Base-by-base conservation (phyloP, 2,329 filamentous ascomycete species). In the Talaromyces marneffei region DNA sequence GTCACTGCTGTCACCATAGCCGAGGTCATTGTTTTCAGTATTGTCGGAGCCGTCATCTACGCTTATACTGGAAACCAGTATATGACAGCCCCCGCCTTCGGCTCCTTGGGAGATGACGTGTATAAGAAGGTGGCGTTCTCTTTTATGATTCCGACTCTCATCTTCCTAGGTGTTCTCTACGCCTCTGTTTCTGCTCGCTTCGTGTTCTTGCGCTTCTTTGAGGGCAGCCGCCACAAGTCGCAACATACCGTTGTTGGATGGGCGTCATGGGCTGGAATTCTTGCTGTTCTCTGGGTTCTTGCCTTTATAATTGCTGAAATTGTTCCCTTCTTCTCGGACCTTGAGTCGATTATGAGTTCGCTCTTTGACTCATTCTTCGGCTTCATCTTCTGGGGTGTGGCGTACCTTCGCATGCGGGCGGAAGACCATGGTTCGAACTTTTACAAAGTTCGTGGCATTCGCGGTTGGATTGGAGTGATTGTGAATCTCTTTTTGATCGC, bases 101-200 rank as follows among this genome's bases (percentile, higher is more conserved):
- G 91, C 10, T 92, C 90, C 0, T 80, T 97, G 23, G 82, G 88
- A 44, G 85, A 90, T 52, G 80, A 84, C 20, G 65, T 88, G 1
- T 94, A 88, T 78, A 92, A 94, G 78, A 96, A 96, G 79, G 83
- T 94, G 2, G 85, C 90, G 0, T 97, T 96, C 76, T 92, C 89
- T 12, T 96, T 97, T 79, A 96, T 96, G 92, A 89, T 97, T 33
- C 92, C 92, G 0, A 97, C 92, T 0, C 83, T 97, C 66, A 91
- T 97, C 71, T 97, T 97, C 79, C 77, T 97, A 4, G 92, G 92
- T 7, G 91, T 95, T 0, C 77, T 97, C 18, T 97, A 97, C 72
- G 92, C 92, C 14, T 94, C 90, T 0, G 91, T 97, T 1, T 92
- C 91, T 3, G 89, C 90, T 0, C 88, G 92, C 31, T 96, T 97